Percentiles rank a stretch among this genome's conserved stretches.
Conservation (phyloP, 257 asterid species). For the Solanum megistacrolobum region DNA sequence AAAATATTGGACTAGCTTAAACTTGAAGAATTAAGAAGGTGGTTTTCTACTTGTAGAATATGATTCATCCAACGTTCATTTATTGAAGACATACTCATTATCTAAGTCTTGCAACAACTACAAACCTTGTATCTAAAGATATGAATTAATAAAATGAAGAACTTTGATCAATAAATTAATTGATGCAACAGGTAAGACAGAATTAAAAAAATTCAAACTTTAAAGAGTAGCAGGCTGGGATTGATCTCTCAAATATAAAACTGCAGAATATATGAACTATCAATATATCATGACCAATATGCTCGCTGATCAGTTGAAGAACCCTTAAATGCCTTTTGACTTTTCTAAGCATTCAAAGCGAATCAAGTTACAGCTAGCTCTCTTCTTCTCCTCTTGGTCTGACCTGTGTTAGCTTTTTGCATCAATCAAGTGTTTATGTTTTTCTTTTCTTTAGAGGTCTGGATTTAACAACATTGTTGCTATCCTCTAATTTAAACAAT, state of each 20-base stretch:
- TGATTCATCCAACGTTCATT: background rate
- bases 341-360: background rate
- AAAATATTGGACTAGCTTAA: background rate
- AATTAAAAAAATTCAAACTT: background rate
- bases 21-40: background rate
- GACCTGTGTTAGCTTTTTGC: background rate
- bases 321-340: background rate
- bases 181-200: background rate
- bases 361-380: background rate
- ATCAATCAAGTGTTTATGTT: background rate
- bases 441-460: background rate
- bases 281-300: background rate
- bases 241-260: background rate
- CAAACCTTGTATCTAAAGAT: background rate
- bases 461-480: background rate
- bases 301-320: background rate
- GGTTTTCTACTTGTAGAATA: background rate
- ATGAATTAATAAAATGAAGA: background rate
- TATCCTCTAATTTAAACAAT: background rate
- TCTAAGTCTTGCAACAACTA: background rate
- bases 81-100: background rate
- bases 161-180: background rate
- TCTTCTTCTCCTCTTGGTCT: background rate
- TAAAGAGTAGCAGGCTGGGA: background rate
- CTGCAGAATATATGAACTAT: background rate